Base-by-base conservation (phyloP, 2,329 filamentous ascomycete species). In the Penicillium sp. region DNA sequence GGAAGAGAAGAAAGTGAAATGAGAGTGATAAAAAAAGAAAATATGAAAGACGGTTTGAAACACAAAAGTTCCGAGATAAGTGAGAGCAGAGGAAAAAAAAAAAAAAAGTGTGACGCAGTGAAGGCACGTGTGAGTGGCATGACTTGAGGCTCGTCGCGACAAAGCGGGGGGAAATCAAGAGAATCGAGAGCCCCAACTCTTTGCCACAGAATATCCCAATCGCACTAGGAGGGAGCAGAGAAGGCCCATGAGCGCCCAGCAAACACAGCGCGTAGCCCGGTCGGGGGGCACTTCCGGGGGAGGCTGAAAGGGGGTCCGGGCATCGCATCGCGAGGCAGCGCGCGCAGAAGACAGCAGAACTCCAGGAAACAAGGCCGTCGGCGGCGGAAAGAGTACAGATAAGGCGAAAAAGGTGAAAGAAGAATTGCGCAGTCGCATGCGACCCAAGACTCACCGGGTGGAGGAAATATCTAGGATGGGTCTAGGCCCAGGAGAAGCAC, bases 41-140 rank as follows among this genome's bases (percentile, higher is more conserved):
- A 33, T 39, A 43, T 36, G 46, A 47, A 14, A 44, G 48, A 29
- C 14, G 14, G 23, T 18, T 9, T 44, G 24, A 29, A 29, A 44
- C 23, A 23, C 8, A n/a, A n/a, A 23, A 21, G 36, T 21, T 11
- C 21, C 37, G 21, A 42, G 37, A 33, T 10, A 33, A 7, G 14
- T 24, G 19, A 16, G 31, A 23, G 37, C 21, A 29, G 18, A n/a
- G 23, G 42, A 14, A 14, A 47, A 26, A 36, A 19, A 51, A 40
- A 46, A 51, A 42, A 18, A 50, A n/a, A 50, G 24, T 19, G 24
- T 46, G 46, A 29, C 28, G 52, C 37, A 31, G 49, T 31, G 31
- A 52, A 39, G 53, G 54, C 52, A 59, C 51, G 56, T 55, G 47
- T 50, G 50, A 33, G 53, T 59, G 56, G 56, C 56, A 61, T 59